Percentiles rank a stretch among this genome's conserved stretches.
phyloP scores from a whole-genome alignment of 768 basidiomycete genomes.

The Mycena alexandri region DNA sequence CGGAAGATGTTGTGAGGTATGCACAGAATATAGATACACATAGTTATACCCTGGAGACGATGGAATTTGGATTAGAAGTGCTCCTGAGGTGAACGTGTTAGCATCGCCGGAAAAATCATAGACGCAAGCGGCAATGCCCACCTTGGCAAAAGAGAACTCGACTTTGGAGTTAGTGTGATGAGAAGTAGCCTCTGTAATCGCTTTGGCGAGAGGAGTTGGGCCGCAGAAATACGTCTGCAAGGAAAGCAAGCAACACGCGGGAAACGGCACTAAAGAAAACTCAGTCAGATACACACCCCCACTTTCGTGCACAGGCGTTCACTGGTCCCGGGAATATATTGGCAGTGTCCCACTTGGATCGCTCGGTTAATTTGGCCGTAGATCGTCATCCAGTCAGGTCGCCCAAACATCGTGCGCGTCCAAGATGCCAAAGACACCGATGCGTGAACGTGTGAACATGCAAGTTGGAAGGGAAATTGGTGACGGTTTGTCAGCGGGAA shows the following conservation, averaged over 20 bases:
- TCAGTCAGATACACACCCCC: constrained; percentile 64
- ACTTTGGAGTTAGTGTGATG: constrained; percentile 67
- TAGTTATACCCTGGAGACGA: no score
- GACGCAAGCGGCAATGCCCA: constrained; percentile 27
- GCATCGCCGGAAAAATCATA: background rate
- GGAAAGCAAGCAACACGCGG: background rate
- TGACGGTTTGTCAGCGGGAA: no score
- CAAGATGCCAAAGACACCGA: no score
- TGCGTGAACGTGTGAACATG: no score
- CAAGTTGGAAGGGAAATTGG: no score
- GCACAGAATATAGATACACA: no score
- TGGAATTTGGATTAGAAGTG: constrained; percentile 30
- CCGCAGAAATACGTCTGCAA: constrained; percentile 92
- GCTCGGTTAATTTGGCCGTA: constrained; percentile 80
- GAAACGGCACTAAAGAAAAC: constrained; percentile 12
- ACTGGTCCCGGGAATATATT: constrained; percentile 84
- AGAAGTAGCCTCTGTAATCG: constrained; percentile 79
- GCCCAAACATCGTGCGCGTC: constrained; percentile 92
- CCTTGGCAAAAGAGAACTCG: constrained; percentile 88
- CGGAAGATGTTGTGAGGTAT: no score
- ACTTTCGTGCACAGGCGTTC: constrained; percentile 87
- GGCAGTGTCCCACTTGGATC: constrained; percentile 85
- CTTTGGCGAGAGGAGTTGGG: constrained; percentile 80
- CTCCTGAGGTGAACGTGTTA: constrained; percentile 23
- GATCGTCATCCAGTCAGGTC: constrained; percentile 90